Percentiles rank a stretch among this genome's conserved stretches.
These are phyloP conservation scores for Mortierella sp. DNA, from an alignment of 371 early-diverging fungal genomes.

Conservation along the genomic window DNA sequence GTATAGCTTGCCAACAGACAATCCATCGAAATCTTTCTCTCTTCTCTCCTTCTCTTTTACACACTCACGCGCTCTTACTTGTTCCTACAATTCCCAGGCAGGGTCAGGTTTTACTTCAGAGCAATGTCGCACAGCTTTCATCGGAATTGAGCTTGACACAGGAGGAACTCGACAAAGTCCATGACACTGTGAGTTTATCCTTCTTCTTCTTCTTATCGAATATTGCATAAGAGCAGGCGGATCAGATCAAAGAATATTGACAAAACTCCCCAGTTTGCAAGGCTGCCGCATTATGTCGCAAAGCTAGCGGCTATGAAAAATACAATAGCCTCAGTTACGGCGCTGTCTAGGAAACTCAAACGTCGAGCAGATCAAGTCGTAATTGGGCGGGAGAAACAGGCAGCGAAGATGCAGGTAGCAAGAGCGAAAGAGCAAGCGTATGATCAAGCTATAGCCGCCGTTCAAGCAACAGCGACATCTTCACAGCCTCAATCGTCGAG, in stretches of 20 bases:
- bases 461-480: slow-evolving; percentile 7
- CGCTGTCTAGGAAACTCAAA: slow-evolving; percentile 39
- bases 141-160: slow-evolving; percentile 33
- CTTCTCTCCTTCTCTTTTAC: no score
- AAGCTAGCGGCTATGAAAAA: slow-evolving; percentile 47
- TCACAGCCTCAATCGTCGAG: slow-evolving; percentile 9
- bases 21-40: no score
- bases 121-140: slow-evolving; percentile 33
- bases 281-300: slow-evolving; percentile 51
- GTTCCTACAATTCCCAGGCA: slow-evolving; percentile 21
- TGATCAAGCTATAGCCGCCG: slow-evolving; percentile 47
- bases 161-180: slow-evolving; percentile 35
- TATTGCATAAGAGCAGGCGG: neutral
- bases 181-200: slow-evolving; percentile 38
- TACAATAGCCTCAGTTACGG: slow-evolving; percentile 29
- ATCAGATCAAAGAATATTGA: neutral
- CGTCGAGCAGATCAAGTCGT: slow-evolving; percentile 38
- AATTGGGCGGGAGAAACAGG: slow-evolving; percentile 44
- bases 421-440: slow-evolving; percentile 55
- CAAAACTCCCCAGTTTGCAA: slow-evolving; percentile 34
- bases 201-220: neutral
- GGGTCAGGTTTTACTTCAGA: slow-evolving; percentile 39
- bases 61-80: no score
- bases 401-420: slow-evolving; percentile 23
- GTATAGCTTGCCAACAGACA: no score